Conservation (phyloP, 2,329 filamentous ascomycete genomes). For the Sporothrix dimorphospora region DNA sequence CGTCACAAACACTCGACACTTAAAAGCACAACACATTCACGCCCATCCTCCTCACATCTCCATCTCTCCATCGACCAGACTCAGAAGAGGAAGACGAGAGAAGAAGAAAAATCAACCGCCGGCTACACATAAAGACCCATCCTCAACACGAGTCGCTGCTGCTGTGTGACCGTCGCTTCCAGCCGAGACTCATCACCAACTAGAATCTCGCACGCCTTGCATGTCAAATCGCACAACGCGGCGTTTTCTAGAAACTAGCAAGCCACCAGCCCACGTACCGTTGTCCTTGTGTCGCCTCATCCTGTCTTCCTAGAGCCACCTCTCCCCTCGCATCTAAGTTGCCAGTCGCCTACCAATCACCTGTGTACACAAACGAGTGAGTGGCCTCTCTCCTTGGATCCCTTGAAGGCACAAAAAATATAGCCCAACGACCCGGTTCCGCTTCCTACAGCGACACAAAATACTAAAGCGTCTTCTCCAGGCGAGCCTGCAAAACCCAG, state of each 20-base stretch:
- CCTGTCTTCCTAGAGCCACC: constrained; percentile 3
- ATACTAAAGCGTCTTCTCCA: constrained; percentile 19
- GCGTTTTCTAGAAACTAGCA: constrained; percentile 23
- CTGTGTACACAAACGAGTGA: constrained; percentile 25
- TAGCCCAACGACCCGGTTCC: constrained; percentile 31
- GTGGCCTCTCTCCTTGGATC: neutral
- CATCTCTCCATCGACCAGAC: neutral
- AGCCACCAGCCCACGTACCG: constrained; percentile 16
- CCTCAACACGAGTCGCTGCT: neutral
- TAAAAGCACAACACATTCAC: neutral
- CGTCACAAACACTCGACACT: neutral
- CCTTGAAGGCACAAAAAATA: constrained; percentile 14
- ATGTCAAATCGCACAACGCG: constrained; percentile 27
- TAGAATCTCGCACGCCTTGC: constrained; percentile 25
- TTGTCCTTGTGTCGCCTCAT: constrained; percentile 22
- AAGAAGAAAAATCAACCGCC: neutral
- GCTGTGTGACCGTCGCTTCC: constrained; percentile 27
- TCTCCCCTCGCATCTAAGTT: neutral
- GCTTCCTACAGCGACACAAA: constrained; percentile 29
- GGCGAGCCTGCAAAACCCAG: neutral
- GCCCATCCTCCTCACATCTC: neutral
- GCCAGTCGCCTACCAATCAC: constrained; percentile 14
- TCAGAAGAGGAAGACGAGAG: neutral
- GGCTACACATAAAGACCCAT: neutral
- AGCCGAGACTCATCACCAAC: constrained; percentile 28